Evolutionary conservation across 2,329 filamentous ascomycete species (phyloP), one percentile per base, ranked within the genome.

Genomic region (Fusarium tanahbumbuense): DNA sequence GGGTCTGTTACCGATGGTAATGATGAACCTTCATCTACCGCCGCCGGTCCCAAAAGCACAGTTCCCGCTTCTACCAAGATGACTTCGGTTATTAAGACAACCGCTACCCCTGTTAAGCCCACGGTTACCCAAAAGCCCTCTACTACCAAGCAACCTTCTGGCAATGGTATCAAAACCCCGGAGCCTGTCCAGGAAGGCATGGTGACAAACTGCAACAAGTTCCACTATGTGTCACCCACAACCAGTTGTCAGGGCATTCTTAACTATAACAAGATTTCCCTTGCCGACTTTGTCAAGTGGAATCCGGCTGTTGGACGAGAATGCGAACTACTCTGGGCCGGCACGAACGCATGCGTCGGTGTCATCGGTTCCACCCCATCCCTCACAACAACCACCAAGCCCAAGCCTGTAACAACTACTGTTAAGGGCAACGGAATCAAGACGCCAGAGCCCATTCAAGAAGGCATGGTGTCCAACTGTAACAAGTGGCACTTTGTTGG

Each of bases 401-500:
- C 23, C 3, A 28, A 40, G 13, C 8, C 7, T 3, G 23, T 3
- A 40, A 20, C 8, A 25, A 52, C 22, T 11, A 22, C 25, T 18
- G 5, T 18, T 3, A 44, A 23, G 10, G 18, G 5, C 10, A 34
- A 57, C 12, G 20, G 18, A 10, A 15, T 47, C 4, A 27, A 18
- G 18, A 56, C 42, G 1, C 57, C 42, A 11, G 10, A 10, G 0
- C 30, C 50, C 4, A 37, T 63, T 6, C 59, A 64, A n/a, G 23
- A 22, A 3, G 61, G 61, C 2, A 44, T 64, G 50, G 45, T 62
- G 1, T 52, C 54, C n/a, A 59, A 59, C 15, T 54, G 47, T 22
- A 60, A 63, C 12, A 60, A 59, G n/a, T 63, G 53, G 11, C 42
- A 63, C n/a, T n/a, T 34, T 8, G 15, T 60, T 8, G n/a, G 22